These are phyloP conservation scores for Larix sibirica DNA, from an alignment of 83 land plant species.

Conservation along the genomic window DNA sequence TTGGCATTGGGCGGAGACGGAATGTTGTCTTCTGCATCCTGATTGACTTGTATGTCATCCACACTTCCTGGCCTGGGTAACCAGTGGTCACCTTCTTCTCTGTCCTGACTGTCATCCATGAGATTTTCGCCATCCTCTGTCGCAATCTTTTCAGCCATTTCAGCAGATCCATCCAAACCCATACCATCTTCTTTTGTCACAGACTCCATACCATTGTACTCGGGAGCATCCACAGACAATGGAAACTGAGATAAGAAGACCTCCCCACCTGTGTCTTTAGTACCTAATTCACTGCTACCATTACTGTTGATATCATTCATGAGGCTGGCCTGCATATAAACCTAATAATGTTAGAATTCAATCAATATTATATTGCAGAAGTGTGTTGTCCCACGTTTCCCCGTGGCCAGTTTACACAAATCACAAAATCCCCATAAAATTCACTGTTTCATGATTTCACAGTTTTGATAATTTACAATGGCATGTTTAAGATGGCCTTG, in stretches of 20 bases:
- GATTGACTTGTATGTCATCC: not conserved
- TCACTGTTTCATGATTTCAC: not conserved
- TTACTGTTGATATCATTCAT: not conserved
- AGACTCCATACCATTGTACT: conserved; percentile 9
- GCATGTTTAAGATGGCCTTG: not conserved
- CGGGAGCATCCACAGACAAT: not conserved
- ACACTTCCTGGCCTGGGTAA: not conserved
- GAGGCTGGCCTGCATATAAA: not conserved
- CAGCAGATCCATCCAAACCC: conserved; percentile 7
- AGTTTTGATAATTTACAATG: not conserved
- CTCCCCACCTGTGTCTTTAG: not conserved
- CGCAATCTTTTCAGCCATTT: not conserved
- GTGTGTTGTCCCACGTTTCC: not conserved
- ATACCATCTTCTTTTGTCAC: conserved; percentile 1
- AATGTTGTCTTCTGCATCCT: not conserved
- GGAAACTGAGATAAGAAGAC: not conserved
- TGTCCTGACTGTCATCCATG: not conserved
- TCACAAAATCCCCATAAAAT: not conserved
- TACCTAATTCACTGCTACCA: conserved; percentile 13
- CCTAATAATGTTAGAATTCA: not conserved
- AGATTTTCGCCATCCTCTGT: not conserved
- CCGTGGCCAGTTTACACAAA: not conserved
- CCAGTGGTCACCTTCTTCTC: not conserved
- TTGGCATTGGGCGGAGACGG: not conserved
- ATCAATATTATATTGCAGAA: not conserved